Evolutionary conservation across 2,329 filamentous ascomycete genomes (phyloP), one percentile per base, ranked within the genome.

Genomic region (Fusarium sp.): DNA sequence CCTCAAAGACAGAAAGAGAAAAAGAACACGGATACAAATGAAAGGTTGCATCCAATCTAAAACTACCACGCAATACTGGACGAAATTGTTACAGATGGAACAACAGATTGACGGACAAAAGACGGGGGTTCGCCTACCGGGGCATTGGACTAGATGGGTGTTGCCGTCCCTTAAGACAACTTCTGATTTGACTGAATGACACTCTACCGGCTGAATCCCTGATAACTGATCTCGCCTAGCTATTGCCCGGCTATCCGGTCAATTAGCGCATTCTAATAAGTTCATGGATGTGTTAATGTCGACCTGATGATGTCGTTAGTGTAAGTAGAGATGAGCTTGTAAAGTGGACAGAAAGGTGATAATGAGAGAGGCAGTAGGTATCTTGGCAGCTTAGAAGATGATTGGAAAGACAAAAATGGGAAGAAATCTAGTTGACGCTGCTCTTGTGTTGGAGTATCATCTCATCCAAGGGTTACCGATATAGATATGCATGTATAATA

Each of bases 191-290:
- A 54, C 29, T 51, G 20, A 58, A 43, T 51, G 32, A 34, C 38
- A 45, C 22, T 29, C 18, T 38, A 38, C 34, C 18, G 34, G 34
- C 34, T 38, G 34, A 25, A 29, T 29, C 58, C 67, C 67, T 60
- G 58, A 67, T 70, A 67, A 55, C 40, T 70, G 67, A 70, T 70
- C 67, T 68, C 67, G 67, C 58, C 67, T 68, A 70, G 22, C 51
- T 24, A 58, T 30, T 45, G 51, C 25, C 63, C 55, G 44, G 59
- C 49, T 56, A 49, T 51, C 25, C 12, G 25, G 45, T 20, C 18
- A 53, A 48, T 55, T 70, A 71, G 67, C 59, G 68, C 15, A 20
- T 52, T 22, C 38, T 46, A 30, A 45, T 47, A 29, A 27, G 41
- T 38, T 22, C 43, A 48, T 43, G 52, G 45, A 52, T 48, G 47